Conservation (phyloP, 2,329 filamentous ascomycete genomes). For the Cercospora sesami region DNA sequence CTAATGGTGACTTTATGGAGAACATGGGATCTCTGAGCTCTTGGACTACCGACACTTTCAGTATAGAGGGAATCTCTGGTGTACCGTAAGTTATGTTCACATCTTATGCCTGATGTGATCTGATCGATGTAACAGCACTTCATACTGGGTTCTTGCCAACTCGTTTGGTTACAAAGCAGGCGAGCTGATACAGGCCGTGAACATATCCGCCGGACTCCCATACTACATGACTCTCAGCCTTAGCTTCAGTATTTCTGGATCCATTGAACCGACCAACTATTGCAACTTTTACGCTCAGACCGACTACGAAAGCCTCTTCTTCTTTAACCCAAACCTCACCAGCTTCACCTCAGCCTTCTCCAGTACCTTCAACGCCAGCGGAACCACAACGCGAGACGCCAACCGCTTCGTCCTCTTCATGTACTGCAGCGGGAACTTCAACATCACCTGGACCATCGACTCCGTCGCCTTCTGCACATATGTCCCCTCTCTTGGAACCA, state of each 20-base stretch:
- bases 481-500: background rate
- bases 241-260: background rate
- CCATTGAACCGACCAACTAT: background rate
- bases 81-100: background rate
- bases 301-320: slow-evolving; percentile 1
- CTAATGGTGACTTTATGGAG: background rate
- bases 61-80: background rate
- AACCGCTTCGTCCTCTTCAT: slow-evolving; percentile 9
- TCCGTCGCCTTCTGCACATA: background rate
- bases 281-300: slow-evolving; percentile 9
- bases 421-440: slow-evolving; percentile 6
- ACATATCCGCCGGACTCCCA: background rate
- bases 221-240: slow-evolving; percentile 5
- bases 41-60: slow-evolving; percentile 5
- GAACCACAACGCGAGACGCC: background rate
- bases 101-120: background rate
- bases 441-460: slow-evolving; percentile 7
- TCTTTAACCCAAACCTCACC: slow-evolving; percentile 1
- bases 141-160: background rate
- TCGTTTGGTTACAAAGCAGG: background rate
- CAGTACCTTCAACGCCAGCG: slow-evolving; percentile 9
- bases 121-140: background rate
- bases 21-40: background rate
- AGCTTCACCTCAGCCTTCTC: background rate
- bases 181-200: slow-evolving; percentile 1